A percentile compares a stretch with the other conserved stretches of the same genome.
Evolutionary conservation across 768 basidiomycete genomes (phyloP).

Genomic region (Kwoniella dendrophila): DNA sequence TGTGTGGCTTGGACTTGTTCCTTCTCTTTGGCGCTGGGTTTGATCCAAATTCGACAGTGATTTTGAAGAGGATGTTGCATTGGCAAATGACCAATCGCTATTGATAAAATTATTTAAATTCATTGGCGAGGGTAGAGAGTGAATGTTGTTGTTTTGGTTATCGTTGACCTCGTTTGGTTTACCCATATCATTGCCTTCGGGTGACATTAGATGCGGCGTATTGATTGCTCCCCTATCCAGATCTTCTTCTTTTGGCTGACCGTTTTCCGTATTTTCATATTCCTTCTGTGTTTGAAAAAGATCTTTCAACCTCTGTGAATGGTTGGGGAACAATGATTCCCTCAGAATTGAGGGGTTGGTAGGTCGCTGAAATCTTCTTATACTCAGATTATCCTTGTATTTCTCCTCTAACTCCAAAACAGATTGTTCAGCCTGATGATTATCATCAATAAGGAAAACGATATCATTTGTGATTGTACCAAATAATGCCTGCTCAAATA

Average conservation of each 20-base stretch:
- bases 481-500: conserved; percentile 17
- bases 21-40: conserved; percentile 5
- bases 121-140: background rate
- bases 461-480: conserved; percentile 28
- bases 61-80: background rate
- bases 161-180: background rate
- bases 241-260: background rate
- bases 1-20: conserved; percentile 34
- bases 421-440: conserved; percentile 31
- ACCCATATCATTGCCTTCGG: conserved; percentile 9
- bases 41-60: background rate
- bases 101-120: background rate
- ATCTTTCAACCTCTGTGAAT: conserved; percentile 16
- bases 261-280: conserved; percentile 15
- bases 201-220: conserved; percentile 13
- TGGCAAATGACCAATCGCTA: background rate
- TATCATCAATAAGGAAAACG: conserved; percentile 38
- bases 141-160: background rate
- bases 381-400: conserved; percentile 9
- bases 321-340: conserved; percentile 38
- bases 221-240: conserved; percentile 4
- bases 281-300: background rate
- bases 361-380: conserved; percentile 43
- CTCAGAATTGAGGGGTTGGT: conserved; percentile 44
- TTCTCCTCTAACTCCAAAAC: conserved; percentile 20